These are phyloP conservation scores for Aureobasidium lini DNA, from an alignment of 2,329 filamentous ascomycete species.

Conservation along the genomic window DNA sequence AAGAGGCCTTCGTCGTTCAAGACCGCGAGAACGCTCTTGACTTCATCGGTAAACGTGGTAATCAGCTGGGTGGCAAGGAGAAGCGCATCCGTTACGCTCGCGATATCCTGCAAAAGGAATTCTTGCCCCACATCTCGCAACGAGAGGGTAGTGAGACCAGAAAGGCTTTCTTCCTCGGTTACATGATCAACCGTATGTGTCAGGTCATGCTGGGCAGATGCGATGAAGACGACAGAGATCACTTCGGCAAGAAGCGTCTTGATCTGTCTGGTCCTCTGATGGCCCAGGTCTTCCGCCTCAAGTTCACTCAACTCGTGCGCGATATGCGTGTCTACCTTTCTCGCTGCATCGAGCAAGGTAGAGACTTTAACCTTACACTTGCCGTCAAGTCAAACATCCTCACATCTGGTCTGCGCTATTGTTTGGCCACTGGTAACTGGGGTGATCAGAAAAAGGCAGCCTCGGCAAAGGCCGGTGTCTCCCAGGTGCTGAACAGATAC, in stretches of 20 bases:
- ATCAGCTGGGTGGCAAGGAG: constrained; percentile 66
- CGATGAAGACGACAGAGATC: constrained; percentile 94
- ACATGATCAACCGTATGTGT: constrained; percentile 95
- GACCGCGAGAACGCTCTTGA: constrained; percentile 90
- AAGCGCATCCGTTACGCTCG: constrained; percentile 87
- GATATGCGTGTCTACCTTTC: constrained; percentile 89
- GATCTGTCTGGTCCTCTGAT: constrained; percentile 91
- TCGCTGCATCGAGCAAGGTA: constrained; percentile 80
- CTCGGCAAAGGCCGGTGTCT: constrained; percentile 91
- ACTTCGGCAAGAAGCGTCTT: constrained; percentile 97
- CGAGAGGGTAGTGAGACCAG: constrained; percentile 87
- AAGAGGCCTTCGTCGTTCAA: constrained; percentile 93
- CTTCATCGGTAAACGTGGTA: constrained; percentile 89
- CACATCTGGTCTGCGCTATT: constrained; percentile 93
- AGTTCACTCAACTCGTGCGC: constrained; percentile 83
- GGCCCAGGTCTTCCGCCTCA: constrained; percentile 89
- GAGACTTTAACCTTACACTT: constrained; percentile 82
- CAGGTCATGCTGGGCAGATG: constrained; percentile 88
- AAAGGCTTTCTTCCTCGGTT: constrained; percentile 96
- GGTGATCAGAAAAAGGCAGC: constrained; percentile 98
- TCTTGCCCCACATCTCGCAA: constrained; percentile 93
- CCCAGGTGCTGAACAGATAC: constrained; percentile 95
- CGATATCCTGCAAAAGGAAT: constrained; percentile 95
- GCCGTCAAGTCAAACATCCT: constrained; percentile 87
- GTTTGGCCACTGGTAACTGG: constrained; percentile 96